A percentile compares a stretch with the other conserved stretches of the same genome.
Conservation (phyloP, 1,284 basidiomycete genomes). For the Xerocomus cyaneibrunnescens region DNA sequence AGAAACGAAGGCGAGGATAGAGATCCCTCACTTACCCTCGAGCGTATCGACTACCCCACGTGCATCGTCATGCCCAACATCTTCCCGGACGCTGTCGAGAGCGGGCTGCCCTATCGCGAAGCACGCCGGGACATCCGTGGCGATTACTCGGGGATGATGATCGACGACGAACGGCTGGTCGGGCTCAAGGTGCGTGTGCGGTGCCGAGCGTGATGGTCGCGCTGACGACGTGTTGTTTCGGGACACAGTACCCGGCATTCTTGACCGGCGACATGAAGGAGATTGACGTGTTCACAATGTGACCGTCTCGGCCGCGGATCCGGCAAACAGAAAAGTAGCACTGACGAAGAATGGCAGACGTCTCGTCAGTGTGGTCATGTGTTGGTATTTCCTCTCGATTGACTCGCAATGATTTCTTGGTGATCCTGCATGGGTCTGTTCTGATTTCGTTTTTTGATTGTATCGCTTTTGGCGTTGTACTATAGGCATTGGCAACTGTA, state of each 20-base stretch:
- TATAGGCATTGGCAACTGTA: neutral
- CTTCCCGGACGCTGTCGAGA: constrained; percentile 27
- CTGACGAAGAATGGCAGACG: too few species aligned
- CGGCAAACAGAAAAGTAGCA: too few species aligned
- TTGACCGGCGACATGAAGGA: constrained; percentile 33
- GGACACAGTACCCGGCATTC: constrained; percentile 23
- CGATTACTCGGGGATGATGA: constrained; percentile 36
- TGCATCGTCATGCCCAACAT: constrained; percentile 16
- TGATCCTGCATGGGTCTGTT: too few species aligned
- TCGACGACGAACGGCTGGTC: constrained; percentile 39
- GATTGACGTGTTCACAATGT: constrained; percentile 34
- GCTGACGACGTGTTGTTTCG: neutral
- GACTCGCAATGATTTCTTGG: too few species aligned
- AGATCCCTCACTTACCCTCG: neutral
- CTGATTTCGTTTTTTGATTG: too few species aligned
- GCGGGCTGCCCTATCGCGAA: constrained; percentile 23
- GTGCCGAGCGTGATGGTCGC: neutral
- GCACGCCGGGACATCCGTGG: constrained; percentile 11
- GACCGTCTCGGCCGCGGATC: neutral
- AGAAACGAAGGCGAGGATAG: neutral
- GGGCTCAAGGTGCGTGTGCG: constrained; percentile 35
- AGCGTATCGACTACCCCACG: constrained; percentile 16
- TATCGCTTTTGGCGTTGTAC: neutral
- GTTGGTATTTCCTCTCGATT: too few species aligned
- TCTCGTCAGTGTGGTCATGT: too few species aligned